Evolutionary conservation across 139 green algal species (phyloP).

Genomic region (Dunaliella primolecta): DNA sequence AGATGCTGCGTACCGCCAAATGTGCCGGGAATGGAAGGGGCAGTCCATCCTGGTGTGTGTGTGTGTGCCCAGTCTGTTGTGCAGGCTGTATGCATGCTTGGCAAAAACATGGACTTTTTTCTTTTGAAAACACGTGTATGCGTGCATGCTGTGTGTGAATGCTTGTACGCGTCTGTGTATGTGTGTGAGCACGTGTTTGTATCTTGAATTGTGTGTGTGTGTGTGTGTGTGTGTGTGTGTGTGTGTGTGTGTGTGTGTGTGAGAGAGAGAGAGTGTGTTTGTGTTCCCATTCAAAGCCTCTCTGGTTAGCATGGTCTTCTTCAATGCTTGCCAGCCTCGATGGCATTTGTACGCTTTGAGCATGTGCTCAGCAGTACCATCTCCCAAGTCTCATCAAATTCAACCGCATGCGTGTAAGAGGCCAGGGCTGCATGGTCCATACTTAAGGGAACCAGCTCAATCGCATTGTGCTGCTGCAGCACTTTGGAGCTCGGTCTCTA

Average conservation of each 20-base stretch:
- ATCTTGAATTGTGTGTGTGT: too few species aligned
- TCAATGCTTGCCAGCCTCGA: too few species aligned
- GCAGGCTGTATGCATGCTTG: neutral
- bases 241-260: neutral
- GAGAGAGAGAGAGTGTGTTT: neutral
- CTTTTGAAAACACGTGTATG: neutral
- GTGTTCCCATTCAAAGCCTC: neutral
- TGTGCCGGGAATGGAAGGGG: conserved; percentile 71
- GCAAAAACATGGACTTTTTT: neutral
- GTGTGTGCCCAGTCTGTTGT: neutral
- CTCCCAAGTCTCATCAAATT: too few species aligned
- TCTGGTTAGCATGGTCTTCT: too few species aligned
- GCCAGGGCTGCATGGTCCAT: too few species aligned
- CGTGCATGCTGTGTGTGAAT: neutral
- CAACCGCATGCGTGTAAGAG: too few species aligned
- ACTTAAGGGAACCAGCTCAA: too few species aligned
- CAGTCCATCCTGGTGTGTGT: conserved; percentile 85
- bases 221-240: conserved; percentile 4
- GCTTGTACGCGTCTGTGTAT: neutral
- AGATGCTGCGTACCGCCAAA: conserved; percentile 80
- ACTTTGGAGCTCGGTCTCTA: too few species aligned
- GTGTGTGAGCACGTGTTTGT: neutral
- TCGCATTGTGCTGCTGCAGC: too few species aligned
- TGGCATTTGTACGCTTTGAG: too few species aligned
- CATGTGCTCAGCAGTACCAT: too few species aligned